Percentiles rank a stretch among this genome's conserved stretches.
Evolutionary conservation across 768 basidiomycete genomes (phyloP).

Genomic region (Psilocybe subaeruginosa): DNA sequence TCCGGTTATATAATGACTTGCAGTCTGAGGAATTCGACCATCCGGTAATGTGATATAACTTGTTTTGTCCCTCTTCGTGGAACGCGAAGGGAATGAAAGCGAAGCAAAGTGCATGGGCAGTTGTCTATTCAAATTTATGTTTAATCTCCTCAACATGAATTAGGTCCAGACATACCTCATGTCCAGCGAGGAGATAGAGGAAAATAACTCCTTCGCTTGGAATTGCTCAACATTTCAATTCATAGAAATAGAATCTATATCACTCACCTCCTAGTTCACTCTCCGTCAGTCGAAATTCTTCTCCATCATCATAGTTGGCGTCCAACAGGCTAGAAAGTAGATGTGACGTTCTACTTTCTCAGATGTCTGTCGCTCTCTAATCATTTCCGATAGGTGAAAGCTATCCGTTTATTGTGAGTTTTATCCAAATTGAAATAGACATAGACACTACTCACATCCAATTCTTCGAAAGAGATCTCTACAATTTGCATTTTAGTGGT

Average conservation of each 20-base stretch:
- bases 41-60: slow-evolving; percentile 36
- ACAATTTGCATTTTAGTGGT: too few relatives aligned
- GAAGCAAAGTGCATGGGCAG: slow-evolving; percentile 41
- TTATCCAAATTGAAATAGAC: too few relatives aligned
- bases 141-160: not conserved
- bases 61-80: slow-evolving; percentile 46
- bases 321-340: slow-evolving; percentile 52
- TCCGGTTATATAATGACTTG: slow-evolving; percentile 19
- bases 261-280: slow-evolving; percentile 39
- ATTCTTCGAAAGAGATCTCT: too few relatives aligned
- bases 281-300: slow-evolving; percentile 34
- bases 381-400: slow-evolving; percentile 53
- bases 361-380: slow-evolving; percentile 38
- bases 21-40: slow-evolving; percentile 33
- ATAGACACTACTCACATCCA: too few relatives aligned
- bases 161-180: slow-evolving; percentile 41
- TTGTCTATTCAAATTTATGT: slow-evolving; percentile 16
- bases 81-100: slow-evolving; percentile 43
- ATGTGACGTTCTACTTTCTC: slow-evolving; percentile 43
- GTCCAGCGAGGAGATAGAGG: slow-evolving; percentile 61
- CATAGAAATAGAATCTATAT: not conserved
- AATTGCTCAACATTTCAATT: not conserved
- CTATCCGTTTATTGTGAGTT: too few relatives aligned
- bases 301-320: slow-evolving; percentile 41
- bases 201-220: slow-evolving; percentile 37